These are phyloP conservation scores for Rheum nobile DNA, from an alignment of 148 eudicot species.

Conservation along the genomic window DNA sequence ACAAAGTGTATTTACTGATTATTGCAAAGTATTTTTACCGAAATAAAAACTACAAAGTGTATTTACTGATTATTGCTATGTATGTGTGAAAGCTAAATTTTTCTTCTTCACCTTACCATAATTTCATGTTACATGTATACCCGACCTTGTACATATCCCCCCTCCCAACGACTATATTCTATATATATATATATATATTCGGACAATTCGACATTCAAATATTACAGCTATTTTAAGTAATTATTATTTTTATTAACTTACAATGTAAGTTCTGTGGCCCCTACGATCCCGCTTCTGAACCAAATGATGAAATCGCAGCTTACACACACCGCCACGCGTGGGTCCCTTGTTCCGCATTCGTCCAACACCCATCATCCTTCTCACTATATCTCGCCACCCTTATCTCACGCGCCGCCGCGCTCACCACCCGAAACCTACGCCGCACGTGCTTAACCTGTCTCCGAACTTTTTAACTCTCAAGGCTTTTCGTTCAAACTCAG, in stretches of 20 bases:
- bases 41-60: no score
- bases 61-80: no score
- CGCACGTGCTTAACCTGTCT: not conserved
- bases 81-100: not conserved
- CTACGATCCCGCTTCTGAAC: not conserved
- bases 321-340: constrained; percentile 6
- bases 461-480: not conserved
- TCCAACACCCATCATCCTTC: not conserved
- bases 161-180: not conserved
- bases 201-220: not conserved
- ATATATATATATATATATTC: no score
- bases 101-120: not conserved
- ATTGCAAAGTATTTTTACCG: no score
- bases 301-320: not conserved
- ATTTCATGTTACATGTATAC: constrained; percentile 1
- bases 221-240: not conserved
- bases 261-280: not conserved
- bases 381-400: not conserved
- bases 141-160: not conserved
- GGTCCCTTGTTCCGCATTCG: constrained; percentile 7
- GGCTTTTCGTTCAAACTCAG: not conserved
- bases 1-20: no score
- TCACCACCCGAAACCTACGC: not conserved
- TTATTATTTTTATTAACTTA: not conserved
- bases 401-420: not conserved